phyloP scores from a whole-genome alignment of 164 flowering plant species.

The Hamamelis virginiana region DNA sequence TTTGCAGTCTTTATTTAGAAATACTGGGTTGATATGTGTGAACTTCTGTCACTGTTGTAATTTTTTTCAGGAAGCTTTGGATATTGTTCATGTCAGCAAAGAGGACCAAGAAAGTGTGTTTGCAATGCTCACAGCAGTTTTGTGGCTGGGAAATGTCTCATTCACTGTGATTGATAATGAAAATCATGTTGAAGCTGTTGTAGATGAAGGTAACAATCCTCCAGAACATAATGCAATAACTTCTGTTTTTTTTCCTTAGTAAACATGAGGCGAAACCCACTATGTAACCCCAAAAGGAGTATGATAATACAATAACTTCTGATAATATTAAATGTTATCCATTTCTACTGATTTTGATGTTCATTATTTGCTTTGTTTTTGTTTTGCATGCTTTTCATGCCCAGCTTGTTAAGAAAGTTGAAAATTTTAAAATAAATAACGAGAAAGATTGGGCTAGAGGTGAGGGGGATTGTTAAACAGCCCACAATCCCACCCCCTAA shows the following conservation, averaged over 20 bases:
- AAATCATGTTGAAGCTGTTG: constrained; percentile 87
- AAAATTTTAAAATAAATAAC: too few species aligned
- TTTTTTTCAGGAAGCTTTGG: constrained; percentile 80
- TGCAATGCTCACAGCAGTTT: constrained; percentile 93
- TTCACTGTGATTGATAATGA: constrained; percentile 84
- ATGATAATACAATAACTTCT: not conserved
- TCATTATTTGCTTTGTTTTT: not conserved
- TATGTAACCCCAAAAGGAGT: too few species aligned
- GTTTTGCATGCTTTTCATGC: too few species aligned
- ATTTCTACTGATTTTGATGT: not conserved
- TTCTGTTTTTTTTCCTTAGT: too few species aligned
- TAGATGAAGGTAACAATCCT: constrained; percentile 75
- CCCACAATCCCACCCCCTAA: too few species aligned
- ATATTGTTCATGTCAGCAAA: constrained; percentile 86
- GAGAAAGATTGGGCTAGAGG: too few species aligned
- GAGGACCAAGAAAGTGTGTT: constrained; percentile 89
- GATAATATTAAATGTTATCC: not conserved
- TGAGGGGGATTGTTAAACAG: too few species aligned
- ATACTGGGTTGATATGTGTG: not conserved
- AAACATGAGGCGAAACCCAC: too few species aligned
- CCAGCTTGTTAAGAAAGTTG: too few species aligned
- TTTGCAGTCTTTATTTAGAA: not conserved
- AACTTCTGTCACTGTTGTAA: not conserved
- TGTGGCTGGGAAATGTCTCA: constrained; percentile 94
- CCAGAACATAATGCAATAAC: not conserved